Conservation (phyloP, 148 eudicot species). For the Fallopia convolvulus region DNA sequence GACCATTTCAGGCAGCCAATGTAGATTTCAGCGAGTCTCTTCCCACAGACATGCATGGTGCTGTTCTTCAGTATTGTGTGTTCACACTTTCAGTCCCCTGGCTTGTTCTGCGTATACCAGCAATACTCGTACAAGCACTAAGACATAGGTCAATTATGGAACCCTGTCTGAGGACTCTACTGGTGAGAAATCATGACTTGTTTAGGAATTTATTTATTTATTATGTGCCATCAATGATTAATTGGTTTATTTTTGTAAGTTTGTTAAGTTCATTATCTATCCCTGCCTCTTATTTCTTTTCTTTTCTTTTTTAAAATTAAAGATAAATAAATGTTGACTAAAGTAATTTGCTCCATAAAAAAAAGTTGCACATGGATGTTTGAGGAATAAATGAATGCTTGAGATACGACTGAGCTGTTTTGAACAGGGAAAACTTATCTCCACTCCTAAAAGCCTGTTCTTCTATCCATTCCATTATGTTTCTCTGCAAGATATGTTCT, state of each 20-base stretch:
- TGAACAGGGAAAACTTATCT: background rate
- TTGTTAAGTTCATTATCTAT: background rate
- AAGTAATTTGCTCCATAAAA: background rate
- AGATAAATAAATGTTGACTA: background rate
- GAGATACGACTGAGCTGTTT: background rate
- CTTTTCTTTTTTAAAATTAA: background rate
- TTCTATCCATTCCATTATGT: background rate
- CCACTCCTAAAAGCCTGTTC: background rate
- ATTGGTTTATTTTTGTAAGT: background rate
- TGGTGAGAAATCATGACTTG: conserved; percentile 49
- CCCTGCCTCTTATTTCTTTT: background rate
- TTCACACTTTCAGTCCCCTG: conserved; percentile 73
- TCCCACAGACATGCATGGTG: conserved; percentile 32
- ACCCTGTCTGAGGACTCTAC: conserved; percentile 67
- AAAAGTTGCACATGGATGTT: background rate
- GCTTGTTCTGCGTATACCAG: conserved; percentile 75
- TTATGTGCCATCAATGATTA: background rate
- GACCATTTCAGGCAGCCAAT: conserved; percentile 57
- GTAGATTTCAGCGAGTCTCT: conserved; percentile 24
- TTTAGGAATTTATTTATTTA: background rate
- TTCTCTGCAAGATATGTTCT: background rate
- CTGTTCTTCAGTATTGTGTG: conserved; percentile 60
- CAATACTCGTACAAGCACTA: conserved; percentile 64
- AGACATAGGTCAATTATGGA: conserved; percentile 62
- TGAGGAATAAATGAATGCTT: background rate